Evolutionary conservation across 345 rosid species (phyloP).

Genomic region (Microcos paniculata): DNA sequence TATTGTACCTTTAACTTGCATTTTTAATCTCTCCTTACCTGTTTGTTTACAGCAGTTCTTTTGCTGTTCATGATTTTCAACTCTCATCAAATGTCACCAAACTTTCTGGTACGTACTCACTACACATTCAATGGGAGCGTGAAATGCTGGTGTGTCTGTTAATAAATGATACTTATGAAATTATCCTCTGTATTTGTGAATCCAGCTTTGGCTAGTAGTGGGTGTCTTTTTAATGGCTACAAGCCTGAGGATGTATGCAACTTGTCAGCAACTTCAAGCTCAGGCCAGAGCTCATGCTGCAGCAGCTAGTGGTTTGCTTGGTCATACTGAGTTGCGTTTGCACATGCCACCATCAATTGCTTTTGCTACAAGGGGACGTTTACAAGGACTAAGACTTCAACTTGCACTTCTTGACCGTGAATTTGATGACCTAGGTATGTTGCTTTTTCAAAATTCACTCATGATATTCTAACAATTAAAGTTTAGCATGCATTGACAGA

Average conservation of each 20-base stretch:
- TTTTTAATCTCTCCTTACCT: slow-evolving; percentile 14
- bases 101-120: slow-evolving; percentile 51
- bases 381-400: slow-evolving; percentile 73
- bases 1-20: background rate
- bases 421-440: slow-evolving; percentile 68
- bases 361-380: slow-evolving; percentile 66
- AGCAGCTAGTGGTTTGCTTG: slow-evolving; percentile 63
- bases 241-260: slow-evolving; percentile 67
- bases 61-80: slow-evolving; percentile 69
- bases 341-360: slow-evolving; percentile 71
- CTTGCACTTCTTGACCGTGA: slow-evolving; percentile 73
- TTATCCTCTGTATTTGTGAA: slow-evolving; percentile 3
- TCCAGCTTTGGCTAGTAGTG: slow-evolving; percentile 72
- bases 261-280: slow-evolving; percentile 73
- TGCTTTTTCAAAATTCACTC: slow-evolving; percentile 4
- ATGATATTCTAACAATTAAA: background rate
- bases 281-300: slow-evolving; percentile 71
- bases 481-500: background rate
- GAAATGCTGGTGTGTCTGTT: slow-evolving; percentile 5
- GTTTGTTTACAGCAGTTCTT: slow-evolving; percentile 55
- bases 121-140: slow-evolving; percentile 3
- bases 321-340: slow-evolving; percentile 62
- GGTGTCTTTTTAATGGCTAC: slow-evolving; percentile 66
- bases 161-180: slow-evolving; percentile 3
- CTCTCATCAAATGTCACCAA: slow-evolving; percentile 71